A percentile compares a stretch with the other conserved stretches of the same genome.
phyloP scores from a whole-genome alignment of 225 moss, liverwort and hornwort genomes.

The Pseudisothecium myosuroides region DNA sequence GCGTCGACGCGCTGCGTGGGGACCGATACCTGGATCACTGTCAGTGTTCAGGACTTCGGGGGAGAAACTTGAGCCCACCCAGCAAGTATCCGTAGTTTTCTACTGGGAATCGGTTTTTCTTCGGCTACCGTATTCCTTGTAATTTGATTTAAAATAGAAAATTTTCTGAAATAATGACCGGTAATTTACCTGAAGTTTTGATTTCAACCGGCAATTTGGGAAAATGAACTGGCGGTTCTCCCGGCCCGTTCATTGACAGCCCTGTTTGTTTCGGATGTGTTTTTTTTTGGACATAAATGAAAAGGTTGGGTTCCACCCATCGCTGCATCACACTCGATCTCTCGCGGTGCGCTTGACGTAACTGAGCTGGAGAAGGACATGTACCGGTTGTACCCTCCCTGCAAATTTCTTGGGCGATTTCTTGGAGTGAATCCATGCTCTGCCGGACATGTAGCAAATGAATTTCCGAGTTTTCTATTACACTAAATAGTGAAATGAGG shows the following conservation, averaged over 20 bases:
- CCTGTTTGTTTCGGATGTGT: not conserved
- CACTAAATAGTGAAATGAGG: no score
- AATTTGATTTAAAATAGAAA: no score
- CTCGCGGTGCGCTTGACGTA: not conserved
- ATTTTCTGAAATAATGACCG: not conserved
- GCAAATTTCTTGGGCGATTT: not conserved
- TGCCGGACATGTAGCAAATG: no score
- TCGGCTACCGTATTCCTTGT: no score
- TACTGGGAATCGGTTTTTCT: no score
- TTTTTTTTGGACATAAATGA: not conserved
- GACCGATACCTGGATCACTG: not conserved
- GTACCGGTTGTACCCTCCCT: not conserved
- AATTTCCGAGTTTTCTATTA: no score
- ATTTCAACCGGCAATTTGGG: not conserved
- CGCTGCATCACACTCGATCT: not conserved
- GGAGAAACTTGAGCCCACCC: no score
- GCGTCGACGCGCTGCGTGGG: slow-evolving; percentile 1
- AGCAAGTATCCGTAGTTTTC: no score
- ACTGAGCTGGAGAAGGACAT: not conserved
- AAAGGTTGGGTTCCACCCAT: not conserved
- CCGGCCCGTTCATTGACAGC: not conserved
- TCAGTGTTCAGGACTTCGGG: not conserved
- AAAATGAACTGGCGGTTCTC: not conserved
- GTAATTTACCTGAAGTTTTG: not conserved
- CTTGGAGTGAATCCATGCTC: not conserved